phyloP scores from a whole-genome alignment of 164 flowering plant species.

The Vitis labrusca region DNA sequence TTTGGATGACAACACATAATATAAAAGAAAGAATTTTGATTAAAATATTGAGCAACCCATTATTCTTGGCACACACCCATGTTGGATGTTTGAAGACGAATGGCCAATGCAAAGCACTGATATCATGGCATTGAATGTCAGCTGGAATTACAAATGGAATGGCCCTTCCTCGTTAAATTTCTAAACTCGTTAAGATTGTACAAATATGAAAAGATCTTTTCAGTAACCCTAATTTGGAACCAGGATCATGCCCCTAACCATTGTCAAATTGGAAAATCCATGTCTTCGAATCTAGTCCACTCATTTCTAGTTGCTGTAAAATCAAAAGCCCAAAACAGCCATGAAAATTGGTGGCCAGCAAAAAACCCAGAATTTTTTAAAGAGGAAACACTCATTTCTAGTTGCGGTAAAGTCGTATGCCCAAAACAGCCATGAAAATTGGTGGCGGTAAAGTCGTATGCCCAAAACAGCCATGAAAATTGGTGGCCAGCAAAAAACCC shows the following conservation, averaged over 20 bases:
- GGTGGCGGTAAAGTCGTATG: neutral
- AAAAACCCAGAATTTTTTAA: neutral
- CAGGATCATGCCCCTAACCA: neutral
- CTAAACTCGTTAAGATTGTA: too few relatives aligned
- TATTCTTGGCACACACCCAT: too few relatives aligned
- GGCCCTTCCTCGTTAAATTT: too few relatives aligned
- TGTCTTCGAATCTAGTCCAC: neutral
- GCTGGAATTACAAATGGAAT: too few relatives aligned
- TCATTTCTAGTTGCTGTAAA: neutral
- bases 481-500: slow-evolving; percentile 2
- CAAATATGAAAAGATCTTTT: too few relatives aligned
- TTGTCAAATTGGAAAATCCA: neutral
- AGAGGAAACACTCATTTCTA: too few relatives aligned
- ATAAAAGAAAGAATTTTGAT: too few relatives aligned
- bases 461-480: neutral
- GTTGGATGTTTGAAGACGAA: too few relatives aligned
- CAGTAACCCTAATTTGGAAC: neutral
- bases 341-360: neutral
- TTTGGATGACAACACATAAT: too few relatives aligned
- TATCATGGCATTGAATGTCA: too few relatives aligned
- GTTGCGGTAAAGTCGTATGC: neutral
- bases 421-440: neutral
- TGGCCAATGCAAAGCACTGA: too few relatives aligned
- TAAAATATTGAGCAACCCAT: too few relatives aligned
- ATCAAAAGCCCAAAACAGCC: neutral